A percentile compares a stretch with the other conserved stretches of the same genome.
Conservation (phyloP, 192 early-diverging fungal genomes). For the Lunasporangiospora selenospora region DNA sequence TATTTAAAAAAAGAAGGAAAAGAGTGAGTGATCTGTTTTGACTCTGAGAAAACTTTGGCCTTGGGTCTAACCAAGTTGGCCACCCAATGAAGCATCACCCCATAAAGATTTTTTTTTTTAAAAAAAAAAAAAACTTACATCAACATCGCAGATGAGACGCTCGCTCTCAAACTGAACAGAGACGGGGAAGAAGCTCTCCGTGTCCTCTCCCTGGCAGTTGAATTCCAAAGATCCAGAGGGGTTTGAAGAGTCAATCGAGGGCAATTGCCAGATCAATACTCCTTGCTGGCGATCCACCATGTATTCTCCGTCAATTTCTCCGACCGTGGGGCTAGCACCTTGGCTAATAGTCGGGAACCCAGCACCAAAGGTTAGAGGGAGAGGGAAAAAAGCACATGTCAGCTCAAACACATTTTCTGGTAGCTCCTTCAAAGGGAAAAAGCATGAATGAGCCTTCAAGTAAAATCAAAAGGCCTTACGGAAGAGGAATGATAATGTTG, state of each 20-base stretch:
- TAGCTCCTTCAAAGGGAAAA: no score
- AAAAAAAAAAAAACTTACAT: conserved; percentile 48
- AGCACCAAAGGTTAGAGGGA: no score
- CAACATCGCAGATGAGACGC: conserved; percentile 78
- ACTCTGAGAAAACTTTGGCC: background rate
- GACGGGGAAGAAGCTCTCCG: conserved; percentile 88
- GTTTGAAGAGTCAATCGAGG: conserved; percentile 80
- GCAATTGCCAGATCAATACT: conserved; percentile 86
- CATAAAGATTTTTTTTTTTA: no score
- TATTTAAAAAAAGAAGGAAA: conserved; percentile 13
- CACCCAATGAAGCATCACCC: no score
- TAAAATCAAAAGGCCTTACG: no score
- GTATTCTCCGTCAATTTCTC: conserved; percentile 85
- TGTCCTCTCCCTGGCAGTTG: conserved; percentile 76
- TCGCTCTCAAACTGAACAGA: conserved; percentile 76
- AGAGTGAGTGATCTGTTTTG: background rate
- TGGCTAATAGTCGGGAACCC: conserved; percentile 49
- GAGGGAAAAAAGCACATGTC: background rate
- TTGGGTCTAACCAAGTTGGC: no score
- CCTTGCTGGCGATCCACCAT: conserved; percentile 73
- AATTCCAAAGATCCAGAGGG: conserved; percentile 87
- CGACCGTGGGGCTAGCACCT: conserved; percentile 72
- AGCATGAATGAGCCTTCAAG: no score
- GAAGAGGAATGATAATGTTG: conserved; percentile 87
- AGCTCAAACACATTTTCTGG: no score